Base-by-base conservation (phyloP, 2,329 filamentous ascomycete genomes). In the Claviceps arundinis region DNA sequence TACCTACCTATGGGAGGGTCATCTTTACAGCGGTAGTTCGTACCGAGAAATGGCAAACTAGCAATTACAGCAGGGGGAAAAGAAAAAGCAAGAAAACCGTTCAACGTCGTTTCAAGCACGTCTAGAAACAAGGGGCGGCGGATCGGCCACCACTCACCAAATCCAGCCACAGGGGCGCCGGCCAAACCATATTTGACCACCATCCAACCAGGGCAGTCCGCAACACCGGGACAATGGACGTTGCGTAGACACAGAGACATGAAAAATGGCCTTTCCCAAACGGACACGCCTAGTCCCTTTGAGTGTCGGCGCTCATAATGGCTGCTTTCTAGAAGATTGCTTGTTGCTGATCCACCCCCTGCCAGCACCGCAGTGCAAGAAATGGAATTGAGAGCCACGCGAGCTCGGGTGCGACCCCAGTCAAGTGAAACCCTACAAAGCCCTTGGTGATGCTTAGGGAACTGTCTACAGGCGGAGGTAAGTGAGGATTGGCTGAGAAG, bases 331-430 rank as follows among this genome's bases (percentile, higher is more conserved):
- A 17, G 40, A 43, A 51, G 19, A 50, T 46, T 53, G 48, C 47
- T 53, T n/a, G 30, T 47, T 19, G 26, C 47, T 37, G 47, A 44
- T 38, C 11, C n/a, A 24, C 52, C 46, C 46, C 44, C 50, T 50
- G 50, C 22, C 37, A 37, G 41, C 26, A 19, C 19, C 22, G 37
- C 47, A 41, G 43, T 37, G 42, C 50, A 37, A 41, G 48, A 47
- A 47, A 34, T 51, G 37, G 47, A 57, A 55, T 55, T 51, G 50
- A 51, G 49, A 55, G 54, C 56, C 56, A 56, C 55, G 55, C 58
- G 56, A 56, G 55, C 45, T 53, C 51, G 50, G 48, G 56, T 52
- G 47, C 38, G 42, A 51, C 56, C 56, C 52, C 46, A 24, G 37
- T 43, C 51, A 38, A 53, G 50, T 44, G 37, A 48, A 42, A 48